Evolutionary conservation across 129 eudicot genomes (phyloP).

Genomic region (Artemisia tridentata): DNA sequence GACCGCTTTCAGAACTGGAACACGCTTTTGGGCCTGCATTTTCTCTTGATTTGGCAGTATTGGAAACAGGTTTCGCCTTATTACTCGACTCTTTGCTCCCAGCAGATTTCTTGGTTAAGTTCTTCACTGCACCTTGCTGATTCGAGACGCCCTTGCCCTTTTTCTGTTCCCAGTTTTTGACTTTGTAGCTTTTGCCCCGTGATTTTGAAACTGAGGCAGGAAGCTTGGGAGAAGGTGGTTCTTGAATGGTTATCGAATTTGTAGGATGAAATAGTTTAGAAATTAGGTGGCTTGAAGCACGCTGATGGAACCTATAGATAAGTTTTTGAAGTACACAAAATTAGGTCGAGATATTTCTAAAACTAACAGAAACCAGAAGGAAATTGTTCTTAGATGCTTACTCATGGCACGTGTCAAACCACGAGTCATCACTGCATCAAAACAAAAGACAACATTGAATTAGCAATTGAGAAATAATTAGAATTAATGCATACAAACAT

Average conservation of each 20-base stretch:
- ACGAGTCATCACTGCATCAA: slow-evolving; percentile 59
- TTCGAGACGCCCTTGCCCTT: slow-evolving; percentile 15
- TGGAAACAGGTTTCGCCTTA: slow-evolving; percentile 6
- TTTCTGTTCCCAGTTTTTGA: slow-evolving; percentile 37
- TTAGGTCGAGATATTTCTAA: neutral
- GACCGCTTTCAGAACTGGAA: slow-evolving; percentile 32
- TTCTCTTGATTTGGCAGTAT: slow-evolving; percentile 3
- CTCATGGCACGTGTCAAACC: slow-evolving; percentile 63
- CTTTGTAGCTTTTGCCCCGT: slow-evolving; percentile 52
- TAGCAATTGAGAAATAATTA: neutral
- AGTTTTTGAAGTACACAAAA: neutral
- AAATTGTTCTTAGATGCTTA: slow-evolving; percentile 35
- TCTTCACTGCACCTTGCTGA: slow-evolving; percentile 41
- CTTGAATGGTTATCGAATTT: slow-evolving; percentile 32
- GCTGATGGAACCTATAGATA: slow-evolving; percentile 53
- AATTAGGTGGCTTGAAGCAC: slow-evolving; percentile 45
- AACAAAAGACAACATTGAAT: slow-evolving; percentile 9
- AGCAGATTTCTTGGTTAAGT: slow-evolving; percentile 26
- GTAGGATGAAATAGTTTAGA: slow-evolving; percentile 34
- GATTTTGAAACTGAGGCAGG: slow-evolving; percentile 64
- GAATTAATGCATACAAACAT: neutral
- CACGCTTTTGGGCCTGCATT: slow-evolving; percentile 15
- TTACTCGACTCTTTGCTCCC: slow-evolving; percentile 22
- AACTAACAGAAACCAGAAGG: neutral
- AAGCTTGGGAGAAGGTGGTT: slow-evolving; percentile 51